These are phyloP conservation scores for Penicillium taxi DNA, from an alignment of 495 filamentous ascomycete genomes.

Conservation along the genomic window DNA sequence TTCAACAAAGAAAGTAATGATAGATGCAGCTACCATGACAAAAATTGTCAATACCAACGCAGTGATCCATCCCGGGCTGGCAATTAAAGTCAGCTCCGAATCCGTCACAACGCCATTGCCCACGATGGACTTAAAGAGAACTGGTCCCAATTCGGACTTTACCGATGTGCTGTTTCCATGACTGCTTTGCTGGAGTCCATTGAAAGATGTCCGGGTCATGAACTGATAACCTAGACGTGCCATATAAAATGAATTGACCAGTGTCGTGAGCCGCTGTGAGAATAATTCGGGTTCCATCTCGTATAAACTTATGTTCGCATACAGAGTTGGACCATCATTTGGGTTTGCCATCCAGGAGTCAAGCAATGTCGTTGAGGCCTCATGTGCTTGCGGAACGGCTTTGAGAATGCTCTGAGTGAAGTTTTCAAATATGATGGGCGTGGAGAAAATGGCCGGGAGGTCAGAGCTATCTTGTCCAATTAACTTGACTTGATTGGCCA, in stretches of 20 bases:
- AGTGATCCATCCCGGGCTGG: not conserved
- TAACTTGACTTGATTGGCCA: not conserved
- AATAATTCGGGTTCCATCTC: not conserved
- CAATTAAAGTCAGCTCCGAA: not conserved
- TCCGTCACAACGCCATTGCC: not conserved
- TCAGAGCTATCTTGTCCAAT: not conserved
- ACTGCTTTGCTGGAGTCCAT: not conserved
- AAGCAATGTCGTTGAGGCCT: not conserved
- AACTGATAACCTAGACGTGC: not conserved
- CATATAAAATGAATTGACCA: conserved; percentile 2
- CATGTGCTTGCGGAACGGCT: not conserved
- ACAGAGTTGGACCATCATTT: not conserved
- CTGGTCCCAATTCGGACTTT: not conserved
- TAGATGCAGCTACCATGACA: not conserved
- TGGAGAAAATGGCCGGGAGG: not conserved
- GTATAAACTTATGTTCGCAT: not conserved
- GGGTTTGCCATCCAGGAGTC: not conserved
- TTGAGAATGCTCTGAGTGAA: not conserved
- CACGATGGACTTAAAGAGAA: not conserved
- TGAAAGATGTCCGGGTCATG: not conserved
- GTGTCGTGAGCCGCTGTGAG: not conserved
- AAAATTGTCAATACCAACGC: conserved; percentile 1
- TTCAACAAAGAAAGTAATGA: not conserved
- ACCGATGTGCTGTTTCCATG: not conserved
- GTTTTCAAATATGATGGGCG: not conserved